Percentiles rank a stretch among this genome's conserved stretches.
Conservation (phyloP, 1,284 basidiomycete species). For the Boletellus deceptivus region DNA sequence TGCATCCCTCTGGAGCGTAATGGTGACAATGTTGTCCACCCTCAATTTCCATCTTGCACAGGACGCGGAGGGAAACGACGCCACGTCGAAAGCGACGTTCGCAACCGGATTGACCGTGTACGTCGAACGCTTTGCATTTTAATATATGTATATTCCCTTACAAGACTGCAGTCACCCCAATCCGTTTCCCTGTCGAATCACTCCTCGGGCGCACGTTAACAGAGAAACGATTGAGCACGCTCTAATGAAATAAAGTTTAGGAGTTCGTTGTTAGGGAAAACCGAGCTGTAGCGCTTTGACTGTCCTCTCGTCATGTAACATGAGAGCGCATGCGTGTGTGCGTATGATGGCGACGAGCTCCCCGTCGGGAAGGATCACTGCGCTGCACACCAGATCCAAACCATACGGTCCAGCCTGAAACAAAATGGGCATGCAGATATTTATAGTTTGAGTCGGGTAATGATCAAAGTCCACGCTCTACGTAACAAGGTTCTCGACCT, state of each 20-base stretch:
- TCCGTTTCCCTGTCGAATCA: not conserved
- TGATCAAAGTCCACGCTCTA: too few species aligned
- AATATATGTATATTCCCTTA: not conserved
- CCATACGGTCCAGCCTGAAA: too few species aligned
- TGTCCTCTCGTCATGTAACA: too few species aligned
- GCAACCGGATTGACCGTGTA: slow-evolving; percentile 9
- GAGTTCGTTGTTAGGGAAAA: too few species aligned
- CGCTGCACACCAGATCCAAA: too few species aligned
- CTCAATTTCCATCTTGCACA: slow-evolving; percentile 5
- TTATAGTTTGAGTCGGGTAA: too few species aligned
- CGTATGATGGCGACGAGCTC: too few species aligned
- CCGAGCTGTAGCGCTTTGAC: too few species aligned
- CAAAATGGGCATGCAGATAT: too few species aligned
- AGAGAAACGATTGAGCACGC: not conserved
- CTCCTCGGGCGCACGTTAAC: not conserved
- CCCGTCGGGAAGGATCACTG: too few species aligned
- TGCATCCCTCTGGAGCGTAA: slow-evolving; percentile 18
- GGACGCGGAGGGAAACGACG: slow-evolving; percentile 14
- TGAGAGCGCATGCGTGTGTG: too few species aligned
- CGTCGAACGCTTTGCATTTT: not conserved
- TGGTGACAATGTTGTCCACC: slow-evolving; percentile 19
- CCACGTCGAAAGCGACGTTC: slow-evolving; percentile 7
- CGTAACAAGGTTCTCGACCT: too few species aligned
- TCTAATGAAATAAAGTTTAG: not conserved
- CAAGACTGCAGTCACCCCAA: not conserved